Evolutionary conservation across 2,329 filamentous ascomycete genomes (phyloP).

Genomic region (Erysiphe pulchra): DNA sequence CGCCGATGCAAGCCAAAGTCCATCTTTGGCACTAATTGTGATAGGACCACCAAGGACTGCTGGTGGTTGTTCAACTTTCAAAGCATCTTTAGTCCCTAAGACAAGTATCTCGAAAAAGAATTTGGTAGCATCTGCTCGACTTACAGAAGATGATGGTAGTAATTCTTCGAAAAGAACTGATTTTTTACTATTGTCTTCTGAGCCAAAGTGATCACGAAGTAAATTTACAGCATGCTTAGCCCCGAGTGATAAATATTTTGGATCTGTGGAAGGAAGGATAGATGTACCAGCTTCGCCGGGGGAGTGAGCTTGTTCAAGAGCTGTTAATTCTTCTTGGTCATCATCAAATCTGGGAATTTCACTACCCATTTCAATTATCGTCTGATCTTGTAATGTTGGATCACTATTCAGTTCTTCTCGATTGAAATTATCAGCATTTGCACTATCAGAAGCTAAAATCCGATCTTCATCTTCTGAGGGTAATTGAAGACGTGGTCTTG

Average conservation of each 20-base stretch:
- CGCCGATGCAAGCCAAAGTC: slow-evolving; percentile 94
- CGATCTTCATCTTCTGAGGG: slow-evolving; percentile 27
- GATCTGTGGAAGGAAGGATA: slow-evolving; percentile 49
- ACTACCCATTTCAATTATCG: slow-evolving; percentile 36
- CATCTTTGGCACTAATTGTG: slow-evolving; percentile 67
- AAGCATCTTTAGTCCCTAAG: slow-evolving; percentile 86
- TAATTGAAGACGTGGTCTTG: slow-evolving; percentile 39
- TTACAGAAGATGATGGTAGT: slow-evolving; percentile 57
- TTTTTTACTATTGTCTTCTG: slow-evolving; percentile 39
- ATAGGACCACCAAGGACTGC: slow-evolving; percentile 52
- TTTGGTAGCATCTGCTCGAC: slow-evolving; percentile 79
- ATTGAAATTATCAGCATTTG: slow-evolving; percentile 21
- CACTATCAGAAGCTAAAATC: slow-evolving; percentile 3
- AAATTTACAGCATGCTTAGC: slow-evolving; percentile 93
- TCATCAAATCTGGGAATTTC: slow-evolving; percentile 21
- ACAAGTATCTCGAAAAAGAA: slow-evolving; percentile 99
- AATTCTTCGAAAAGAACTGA: slow-evolving; percentile 78
- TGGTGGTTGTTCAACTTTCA: slow-evolving; percentile 76
- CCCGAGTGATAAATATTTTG: slow-evolving; percentile 64
- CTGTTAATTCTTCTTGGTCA: slow-evolving; percentile 19
- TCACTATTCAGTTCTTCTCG: slow-evolving; percentile 21
- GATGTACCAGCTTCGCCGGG: slow-evolving; percentile 51
- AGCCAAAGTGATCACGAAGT: slow-evolving; percentile 65
- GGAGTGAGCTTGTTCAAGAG: slow-evolving; percentile 16
- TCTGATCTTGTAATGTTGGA: slow-evolving; percentile 26